Percentiles rank a stretch among this genome's conserved stretches.
These are phyloP conservation scores for Erysimum cheiri DNA, from an alignment of 441 rosid genomes.

Conservation along the genomic window DNA sequence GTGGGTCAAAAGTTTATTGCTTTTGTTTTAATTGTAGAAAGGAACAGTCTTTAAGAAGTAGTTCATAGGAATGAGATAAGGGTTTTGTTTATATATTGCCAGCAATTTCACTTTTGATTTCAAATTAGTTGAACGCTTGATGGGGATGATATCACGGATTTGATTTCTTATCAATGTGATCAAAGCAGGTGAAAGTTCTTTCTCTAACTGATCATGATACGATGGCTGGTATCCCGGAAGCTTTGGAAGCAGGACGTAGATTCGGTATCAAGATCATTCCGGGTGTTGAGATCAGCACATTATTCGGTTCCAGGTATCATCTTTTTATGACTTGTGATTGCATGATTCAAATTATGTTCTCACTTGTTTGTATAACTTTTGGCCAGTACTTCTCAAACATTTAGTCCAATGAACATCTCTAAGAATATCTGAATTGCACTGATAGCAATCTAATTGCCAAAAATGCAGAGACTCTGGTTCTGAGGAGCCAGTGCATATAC, in stretches of 20 bases:
- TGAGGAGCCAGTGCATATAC: constrained; percentile 92
- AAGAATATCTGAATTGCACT: constrained; percentile 16
- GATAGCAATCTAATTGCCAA: constrained; percentile 26
- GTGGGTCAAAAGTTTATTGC: neutral
- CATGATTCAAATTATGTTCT: neutral
- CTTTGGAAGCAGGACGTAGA: constrained; percentile 76
- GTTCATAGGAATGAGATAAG: neutral
- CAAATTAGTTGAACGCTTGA: neutral
- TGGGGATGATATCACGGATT: constrained; percentile 14
- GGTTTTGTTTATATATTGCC: neutral
- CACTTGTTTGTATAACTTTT: neutral
- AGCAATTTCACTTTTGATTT: neutral
- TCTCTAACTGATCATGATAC: constrained; percentile 96
- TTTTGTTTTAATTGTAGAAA: neutral
- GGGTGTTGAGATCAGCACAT: constrained; percentile 89
- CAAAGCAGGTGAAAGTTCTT: constrained; percentile 90
- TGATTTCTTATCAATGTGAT: constrained; percentile 41
- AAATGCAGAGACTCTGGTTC: constrained; percentile 53
- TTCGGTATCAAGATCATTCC: constrained; percentile 87
- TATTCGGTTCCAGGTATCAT: constrained; percentile 69
- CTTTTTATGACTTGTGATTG: constrained; percentile 10
- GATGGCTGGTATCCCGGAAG: constrained; percentile 85
- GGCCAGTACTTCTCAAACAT: neutral
- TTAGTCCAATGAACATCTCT: neutral
- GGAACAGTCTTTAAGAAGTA: constrained; percentile 3